Base-by-base conservation (phyloP, 768 basidiomycete species). In the Lactarius quietus region DNA sequence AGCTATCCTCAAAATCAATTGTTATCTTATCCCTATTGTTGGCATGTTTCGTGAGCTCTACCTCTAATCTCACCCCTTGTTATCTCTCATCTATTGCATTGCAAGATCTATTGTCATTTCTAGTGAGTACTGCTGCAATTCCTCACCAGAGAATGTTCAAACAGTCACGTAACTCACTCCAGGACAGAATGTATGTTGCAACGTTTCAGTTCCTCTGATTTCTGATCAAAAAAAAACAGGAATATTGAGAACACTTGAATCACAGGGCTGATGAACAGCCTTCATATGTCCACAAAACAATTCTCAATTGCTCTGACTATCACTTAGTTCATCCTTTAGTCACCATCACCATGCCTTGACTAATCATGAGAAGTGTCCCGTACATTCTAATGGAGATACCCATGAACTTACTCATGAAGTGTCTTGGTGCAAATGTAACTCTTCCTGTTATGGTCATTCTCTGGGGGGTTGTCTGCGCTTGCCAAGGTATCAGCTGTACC, bases 381-480 rank as follows among this genome's bases (percentile, higher is more conserved):
- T 72, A 72, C 57, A 68, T 69, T 72, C 29, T 70, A 5, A 69
- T 71, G 35, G 76, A 72, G 41, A 52, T 72, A 17, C 72, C 72
- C 29, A 68, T 70, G 48, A 75, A 74, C 63, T 39, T 71, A 35
- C 53, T 74, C 15, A 61, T 73, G 57, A 70, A 81, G 76, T 58
- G 80, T 78, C 71, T 80, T 54, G 82, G 86, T 1, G 84, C 87
- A 1, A 81, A 86, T n/a, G 79, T 84, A 62, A 74, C 83, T 52
- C 79, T 87, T 71, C 88, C 89, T 0, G 74, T 82, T 0, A 83
- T 88, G 81, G 74, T 88, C 57, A 80, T 82, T 0, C 68, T 83
- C 0, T 90, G 89, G 88, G 88, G 88, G n/a, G 53, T 88, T 23
- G 80, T 86, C 14, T 80, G 82, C 15, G 79, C 84, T 6, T 75